Conservation (phyloP, 2,329 filamentous ascomycete genomes). For the Stagonosporopsis chrysanthemi region DNA sequence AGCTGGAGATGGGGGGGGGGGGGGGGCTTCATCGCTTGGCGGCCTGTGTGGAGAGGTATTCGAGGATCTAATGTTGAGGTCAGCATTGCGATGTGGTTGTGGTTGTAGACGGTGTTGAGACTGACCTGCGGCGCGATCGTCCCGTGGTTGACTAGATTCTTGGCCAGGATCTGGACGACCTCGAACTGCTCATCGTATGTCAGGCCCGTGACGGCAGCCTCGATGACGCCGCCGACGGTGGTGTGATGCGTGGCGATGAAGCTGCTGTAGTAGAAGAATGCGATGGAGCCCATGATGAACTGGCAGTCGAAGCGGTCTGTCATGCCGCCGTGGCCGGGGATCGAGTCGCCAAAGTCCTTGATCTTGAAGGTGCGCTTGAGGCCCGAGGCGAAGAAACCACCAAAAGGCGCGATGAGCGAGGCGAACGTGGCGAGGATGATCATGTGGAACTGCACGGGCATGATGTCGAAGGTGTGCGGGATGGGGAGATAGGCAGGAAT, state of each 20-base stretch:
- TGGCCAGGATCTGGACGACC: conserved; percentile 67
- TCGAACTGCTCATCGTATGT: conserved; percentile 89
- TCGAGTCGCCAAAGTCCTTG: conserved; percentile 99
- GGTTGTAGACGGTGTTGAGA: not conserved
- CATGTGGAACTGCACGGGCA: conserved; percentile 93
- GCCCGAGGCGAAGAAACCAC: conserved; percentile 96
- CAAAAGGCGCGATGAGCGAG: conserved; percentile 95
- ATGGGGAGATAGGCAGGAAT: conserved; percentile 58
- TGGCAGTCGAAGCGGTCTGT: conserved; percentile 99
- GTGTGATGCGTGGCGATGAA: conserved; percentile 92
- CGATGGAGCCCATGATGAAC: conserved; percentile 99
- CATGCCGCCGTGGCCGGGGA: conserved; percentile 96
- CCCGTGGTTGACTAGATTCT: conserved; percentile 71
- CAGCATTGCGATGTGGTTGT: not conserved
- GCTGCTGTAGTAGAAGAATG: conserved; percentile 98
- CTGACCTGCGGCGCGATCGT: conserved; percentile 62
- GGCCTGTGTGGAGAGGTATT: conserved; percentile 10
- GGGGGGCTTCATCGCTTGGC: conserved; percentile 3
- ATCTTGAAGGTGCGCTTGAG: conserved; percentile 99
- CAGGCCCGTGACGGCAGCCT: conserved; percentile 89
- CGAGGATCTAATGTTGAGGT: conserved; percentile 9
- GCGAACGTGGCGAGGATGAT: conserved; percentile 91
- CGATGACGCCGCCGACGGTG: conserved; percentile 84
- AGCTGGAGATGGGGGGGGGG: too few relatives aligned
- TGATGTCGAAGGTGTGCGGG: conserved; percentile 75